Conservation (phyloP, 2,329 filamentous ascomycete species). For the Raffaelea albimanens region DNA sequence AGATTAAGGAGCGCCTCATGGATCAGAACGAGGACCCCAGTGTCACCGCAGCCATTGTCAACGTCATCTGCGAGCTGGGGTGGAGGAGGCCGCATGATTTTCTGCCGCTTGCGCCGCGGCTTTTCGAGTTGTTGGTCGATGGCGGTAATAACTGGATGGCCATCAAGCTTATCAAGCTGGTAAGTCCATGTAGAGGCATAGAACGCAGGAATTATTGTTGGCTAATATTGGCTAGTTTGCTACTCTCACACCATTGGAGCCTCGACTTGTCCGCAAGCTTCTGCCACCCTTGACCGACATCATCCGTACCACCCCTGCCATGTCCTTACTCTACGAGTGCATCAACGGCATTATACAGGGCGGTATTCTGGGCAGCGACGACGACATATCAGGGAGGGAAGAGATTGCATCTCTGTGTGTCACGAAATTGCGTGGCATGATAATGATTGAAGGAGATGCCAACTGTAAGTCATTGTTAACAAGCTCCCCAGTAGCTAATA, state of each 20-base stretch:
- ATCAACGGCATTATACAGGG: conserved; percentile 98
- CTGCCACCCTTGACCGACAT: conserved; percentile 84
- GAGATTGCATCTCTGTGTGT: conserved; percentile 91
- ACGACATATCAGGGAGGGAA: conserved; percentile 72
- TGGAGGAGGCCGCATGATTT: conserved; percentile 94
- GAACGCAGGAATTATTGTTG: neutral
- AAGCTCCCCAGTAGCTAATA: neutral
- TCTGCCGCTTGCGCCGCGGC: conserved; percentile 75
- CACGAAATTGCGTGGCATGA: conserved; percentile 86
- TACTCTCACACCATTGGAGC: conserved; percentile 84
- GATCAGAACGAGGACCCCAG: conserved; percentile 84
- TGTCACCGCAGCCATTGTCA: conserved; percentile 91
- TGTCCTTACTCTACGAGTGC: conserved; percentile 97
- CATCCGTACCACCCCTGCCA: conserved; percentile 88
- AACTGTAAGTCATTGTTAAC: conserved; percentile 54
- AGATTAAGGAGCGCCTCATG: conserved; percentile 89
- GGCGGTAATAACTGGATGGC: conserved; percentile 99
- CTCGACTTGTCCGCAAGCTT: conserved; percentile 81
- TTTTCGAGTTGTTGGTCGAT: conserved; percentile 88
- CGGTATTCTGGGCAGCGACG: conserved; percentile 77
- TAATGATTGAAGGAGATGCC: conserved; percentile 84
- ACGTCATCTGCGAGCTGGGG: conserved; percentile 91
- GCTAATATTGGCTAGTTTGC: conserved; percentile 60
- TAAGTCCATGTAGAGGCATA: no score
- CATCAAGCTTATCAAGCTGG: conserved; percentile 96